Percentiles rank a stretch among this genome's conserved stretches.
phyloP scores from a whole-genome alignment of 108 stramenopile genomes.

The Mediolabrus comicus region DNA sequence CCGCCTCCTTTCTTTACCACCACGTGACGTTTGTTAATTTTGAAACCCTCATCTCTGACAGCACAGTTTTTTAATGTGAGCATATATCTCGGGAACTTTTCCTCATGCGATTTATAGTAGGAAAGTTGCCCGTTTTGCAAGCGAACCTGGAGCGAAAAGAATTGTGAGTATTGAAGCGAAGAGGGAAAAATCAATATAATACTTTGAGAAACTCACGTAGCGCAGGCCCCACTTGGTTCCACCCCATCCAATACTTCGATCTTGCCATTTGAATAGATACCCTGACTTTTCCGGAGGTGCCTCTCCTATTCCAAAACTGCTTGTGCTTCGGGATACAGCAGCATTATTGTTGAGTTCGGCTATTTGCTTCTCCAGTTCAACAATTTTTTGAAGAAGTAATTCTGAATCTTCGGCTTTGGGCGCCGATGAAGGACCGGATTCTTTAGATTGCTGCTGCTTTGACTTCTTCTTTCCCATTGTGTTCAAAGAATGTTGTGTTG shows the following conservation, averaged over 20 bases:
- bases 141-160: too few species aligned
- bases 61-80: constrained; percentile 77
- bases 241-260: constrained; percentile 78
- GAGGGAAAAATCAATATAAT: too few species aligned
- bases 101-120: constrained; percentile 62
- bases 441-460: neutral
- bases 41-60: constrained; percentile 79
- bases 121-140: constrained; percentile 62
- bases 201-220: too few species aligned
- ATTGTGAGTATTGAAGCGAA: too few species aligned
- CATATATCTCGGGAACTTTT: constrained; percentile 57
- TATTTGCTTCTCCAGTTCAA: neutral
- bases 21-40: constrained; percentile 52
- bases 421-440: neutral
- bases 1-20: neutral
- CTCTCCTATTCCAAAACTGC: neutral
- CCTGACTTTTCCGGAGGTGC: constrained; percentile 42
- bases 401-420: neutral
- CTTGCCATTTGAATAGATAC: constrained; percentile 83
- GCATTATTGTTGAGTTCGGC: neutral
- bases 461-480: neutral
- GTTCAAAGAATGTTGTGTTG: too few species aligned
- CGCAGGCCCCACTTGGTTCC: constrained; percentile 81
- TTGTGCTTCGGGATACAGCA: neutral
- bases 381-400: neutral